These are phyloP conservation scores for Jaapia argillacea DNA, from an alignment of 768 basidiomycete genomes.

Conservation along the genomic window DNA sequence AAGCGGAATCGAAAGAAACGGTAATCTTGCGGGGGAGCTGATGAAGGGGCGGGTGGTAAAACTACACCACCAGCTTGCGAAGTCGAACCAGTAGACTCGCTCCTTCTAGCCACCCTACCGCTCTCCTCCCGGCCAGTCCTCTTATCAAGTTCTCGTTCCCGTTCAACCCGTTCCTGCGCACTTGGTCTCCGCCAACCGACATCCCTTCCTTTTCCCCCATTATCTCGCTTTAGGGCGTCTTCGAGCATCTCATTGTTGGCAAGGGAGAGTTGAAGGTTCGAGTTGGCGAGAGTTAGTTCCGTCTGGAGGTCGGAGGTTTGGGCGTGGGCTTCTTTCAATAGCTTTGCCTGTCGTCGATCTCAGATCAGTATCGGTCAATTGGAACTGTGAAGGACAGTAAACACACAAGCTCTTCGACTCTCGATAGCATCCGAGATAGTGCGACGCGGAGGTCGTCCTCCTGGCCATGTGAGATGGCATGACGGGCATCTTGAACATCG, in stretches of 20 bases:
- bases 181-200: conserved; percentile 65
- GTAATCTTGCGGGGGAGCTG: too few species aligned
- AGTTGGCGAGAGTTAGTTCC: conserved; percentile 75
- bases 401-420: conserved; percentile 58
- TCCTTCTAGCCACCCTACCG: too few species aligned
- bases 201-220: conserved; percentile 43
- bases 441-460: conserved; percentile 70
- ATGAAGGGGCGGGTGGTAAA: conserved; percentile 14
- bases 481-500: conserved; percentile 57
- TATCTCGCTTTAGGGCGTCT: conserved; percentile 65
- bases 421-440: conserved; percentile 55
- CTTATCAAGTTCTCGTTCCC: conserved; percentile 12
- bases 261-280: conserved; percentile 82
- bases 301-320: conserved; percentile 74
- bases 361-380: too few species aligned
- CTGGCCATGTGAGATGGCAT: conserved; percentile 63
- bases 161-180: conserved; percentile 17
- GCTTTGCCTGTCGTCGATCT: conserved; percentile 52
- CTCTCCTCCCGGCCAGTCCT: conserved; percentile 8
- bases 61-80: too few species aligned
- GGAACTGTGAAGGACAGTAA: too few species aligned
- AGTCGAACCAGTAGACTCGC: too few species aligned
- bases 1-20: conserved; percentile 75
- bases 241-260: conserved; percentile 96
- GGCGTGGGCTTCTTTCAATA: conserved; percentile 62